Base-by-base conservation (phyloP, 176 grass and related monocot species). In the Triticum monococcum region DNA sequence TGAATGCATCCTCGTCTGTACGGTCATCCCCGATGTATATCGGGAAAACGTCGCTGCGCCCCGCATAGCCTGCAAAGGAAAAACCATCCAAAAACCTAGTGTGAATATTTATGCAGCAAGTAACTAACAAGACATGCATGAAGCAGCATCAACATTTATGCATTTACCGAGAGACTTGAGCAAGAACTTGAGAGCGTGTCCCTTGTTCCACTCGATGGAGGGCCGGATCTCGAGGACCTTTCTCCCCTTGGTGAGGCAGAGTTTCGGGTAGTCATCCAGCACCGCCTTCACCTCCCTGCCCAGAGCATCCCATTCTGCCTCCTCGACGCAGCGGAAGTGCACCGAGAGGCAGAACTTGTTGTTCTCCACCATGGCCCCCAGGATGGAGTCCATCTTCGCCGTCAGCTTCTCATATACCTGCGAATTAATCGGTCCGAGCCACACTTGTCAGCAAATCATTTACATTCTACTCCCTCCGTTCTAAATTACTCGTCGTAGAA, bases 311-410 rank as follows among this genome's bases (percentile, higher is more conserved):
- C 96, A 95, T 50, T 92, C 90, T 85, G 89, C 71, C 87, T 98
- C 69, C 8, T 89, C 86, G 31, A 95, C 93, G 48, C 93, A 92
- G 54, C 93, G 93, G 84, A 88, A 98, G 32, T 98, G 93, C 36
- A 98, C 96, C 17, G 96, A 94, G 31, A 93, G 85, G 81, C 96
- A 98, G 25, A 95, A 98, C 75, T 98, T 98, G 65, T 98, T 95
- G 79, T 94, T 89, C 86, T 95, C 96, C 74, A 98, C 89, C 86
- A 1, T 86, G 0, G 96, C 91, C 0, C 96, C 96, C 0, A 74
- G 86, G 48, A 92, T 93, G n/a, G 88, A 78, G 56, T 80, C 85
- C 64, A 75, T 92, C 83, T 72, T 91, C 30, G 69, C 91, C 31
- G 81, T 81, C 88, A 98, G 64, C 37, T 11, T 7, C 72, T 79